phyloP scores from a whole-genome alignment of 805 yeast genomes.

The Wickerhamomyces rabaulensis region DNA sequence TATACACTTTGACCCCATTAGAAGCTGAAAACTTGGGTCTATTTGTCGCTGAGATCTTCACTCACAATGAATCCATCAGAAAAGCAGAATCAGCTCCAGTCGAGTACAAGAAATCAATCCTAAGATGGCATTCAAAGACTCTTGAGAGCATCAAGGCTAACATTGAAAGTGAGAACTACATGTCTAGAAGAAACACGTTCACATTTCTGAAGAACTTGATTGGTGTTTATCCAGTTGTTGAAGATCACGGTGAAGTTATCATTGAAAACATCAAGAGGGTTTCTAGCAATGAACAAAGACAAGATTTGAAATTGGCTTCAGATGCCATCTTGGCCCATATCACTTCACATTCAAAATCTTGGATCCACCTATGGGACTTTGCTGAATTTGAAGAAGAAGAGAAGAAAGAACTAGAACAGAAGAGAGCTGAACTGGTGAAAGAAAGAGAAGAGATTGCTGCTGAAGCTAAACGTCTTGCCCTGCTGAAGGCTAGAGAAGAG shows the following conservation, averaged over 20 bases:
- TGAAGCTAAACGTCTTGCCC: slow-evolving; percentile 12
- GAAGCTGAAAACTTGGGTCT: slow-evolving; percentile 84
- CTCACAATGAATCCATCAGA: slow-evolving; percentile 42
- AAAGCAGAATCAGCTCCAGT: slow-evolving; percentile 21
- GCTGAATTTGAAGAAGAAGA: slow-evolving; percentile 43
- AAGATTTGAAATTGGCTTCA: slow-evolving; percentile 75
- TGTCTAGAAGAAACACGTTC: slow-evolving; percentile 76
- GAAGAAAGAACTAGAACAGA: slow-evolving; percentile 22
- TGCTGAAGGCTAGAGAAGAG: slow-evolving; percentile 10
- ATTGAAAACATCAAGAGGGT: slow-evolving; percentile 43
- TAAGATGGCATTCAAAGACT: slow-evolving; percentile 48
- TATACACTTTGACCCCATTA: slow-evolving; percentile 64
- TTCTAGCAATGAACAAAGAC: slow-evolving; percentile 53
- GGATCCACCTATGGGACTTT: slow-evolving; percentile 55
- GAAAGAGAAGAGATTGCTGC: slow-evolving; percentile 11
- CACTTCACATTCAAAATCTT: slow-evolving; percentile 44
- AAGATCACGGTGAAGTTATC: slow-evolving; percentile 56
- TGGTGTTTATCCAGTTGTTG: slow-evolving; percentile 60
- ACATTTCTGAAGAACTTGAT: slow-evolving; percentile 66
- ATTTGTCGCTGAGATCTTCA: slow-evolving; percentile 55
- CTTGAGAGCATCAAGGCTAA: slow-evolving; percentile 25
- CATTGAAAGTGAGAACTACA: slow-evolving; percentile 49
- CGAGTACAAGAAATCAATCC: slow-evolving; percentile 36
- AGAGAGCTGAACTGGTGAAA: slow-evolving; percentile 6
- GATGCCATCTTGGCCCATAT: slow-evolving; percentile 66